Evolutionary conservation across 2,329 filamentous ascomycete genomes (phyloP), one percentile per base, ranked within the genome.

Genomic region (Allantophomopsis lycopodina): DNA sequence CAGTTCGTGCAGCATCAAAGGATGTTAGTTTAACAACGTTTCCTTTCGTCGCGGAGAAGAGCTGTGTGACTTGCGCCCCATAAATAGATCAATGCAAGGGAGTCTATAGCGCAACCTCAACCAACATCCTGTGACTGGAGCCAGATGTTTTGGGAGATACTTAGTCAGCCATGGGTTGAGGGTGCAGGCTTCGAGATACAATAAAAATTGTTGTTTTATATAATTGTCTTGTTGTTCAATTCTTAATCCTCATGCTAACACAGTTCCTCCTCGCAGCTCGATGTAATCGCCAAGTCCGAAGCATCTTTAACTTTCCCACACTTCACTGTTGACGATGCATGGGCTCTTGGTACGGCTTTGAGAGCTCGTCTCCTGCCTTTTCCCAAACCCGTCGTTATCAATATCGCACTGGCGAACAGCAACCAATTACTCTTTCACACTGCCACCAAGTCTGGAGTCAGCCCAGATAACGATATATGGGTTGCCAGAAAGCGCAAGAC

Each of bases 391-490:
- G 66, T 68, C 16, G 61, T 83, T 28, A 72, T 84, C 51, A 73
- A 73, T 52, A 82, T 84, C 57, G 63, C 69, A 23, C 66, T 78
- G n/a, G 64, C 73, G 42, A 69, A 72, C 51, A 59, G 57, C 48
- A 56, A 60, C 37, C 79, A 82, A 50, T 64, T 75, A 2, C 60
- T 89, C 15, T 89, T 86, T 64, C 82, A 87, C 55, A 65, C 68
- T 42, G 74, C 72, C 4, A 80, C 78, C 0, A 72, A 80, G 32
- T 61, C 73, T 0, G 83, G 83, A 6, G 73, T 76, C 4, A 65
- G 70, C 44, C 79, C 82, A 0, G 84, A 89, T 56, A 80, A 83
- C 51, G 78, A 83, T 55, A 60, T 60, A 20, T 84, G 79, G 80
- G 77, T 84, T 16, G 60, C 66, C 31, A 66, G 83, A 28, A 89